These are phyloP conservation scores for Chaetomium cochliodes DNA, from an alignment of 495 filamentous ascomycete species.

Conservation along the genomic window DNA sequence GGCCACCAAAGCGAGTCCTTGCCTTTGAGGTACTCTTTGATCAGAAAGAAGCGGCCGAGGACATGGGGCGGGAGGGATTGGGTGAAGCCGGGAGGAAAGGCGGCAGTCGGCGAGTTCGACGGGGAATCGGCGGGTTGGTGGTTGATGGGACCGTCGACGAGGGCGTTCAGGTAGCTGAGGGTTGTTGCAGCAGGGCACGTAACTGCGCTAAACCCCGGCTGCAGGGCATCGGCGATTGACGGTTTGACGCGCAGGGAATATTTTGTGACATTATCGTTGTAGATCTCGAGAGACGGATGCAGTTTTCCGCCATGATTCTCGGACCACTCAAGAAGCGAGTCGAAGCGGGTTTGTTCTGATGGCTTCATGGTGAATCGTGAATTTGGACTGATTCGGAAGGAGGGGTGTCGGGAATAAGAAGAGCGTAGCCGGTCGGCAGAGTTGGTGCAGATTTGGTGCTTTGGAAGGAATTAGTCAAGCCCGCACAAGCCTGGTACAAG, in stretches of 20 bases:
- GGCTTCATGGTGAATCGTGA: slow-evolving; percentile 28
- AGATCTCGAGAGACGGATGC: slow-evolving; percentile 47
- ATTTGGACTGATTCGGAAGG: neutral
- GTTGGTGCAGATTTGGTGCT: neutral
- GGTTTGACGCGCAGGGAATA: slow-evolving; percentile 46
- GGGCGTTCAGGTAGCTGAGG: slow-evolving; percentile 47
- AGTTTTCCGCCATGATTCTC: slow-evolving; percentile 38
- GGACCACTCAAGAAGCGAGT: slow-evolving; percentile 37
- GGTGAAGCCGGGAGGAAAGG: slow-evolving; percentile 44
- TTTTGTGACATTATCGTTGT: slow-evolving; percentile 43
- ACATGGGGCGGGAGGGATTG: slow-evolving; percentile 43
- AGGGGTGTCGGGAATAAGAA: slow-evolving; percentile 1
- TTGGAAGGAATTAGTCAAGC: slow-evolving; percentile 1
- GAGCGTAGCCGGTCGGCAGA: neutral
- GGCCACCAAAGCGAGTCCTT: slow-evolving; percentile 50
- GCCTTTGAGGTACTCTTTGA: slow-evolving; percentile 48
- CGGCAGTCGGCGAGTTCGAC: neutral
- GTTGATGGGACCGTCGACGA: slow-evolving; percentile 33
- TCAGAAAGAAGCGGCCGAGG: slow-evolving; percentile 49
- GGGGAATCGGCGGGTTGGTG: neutral
- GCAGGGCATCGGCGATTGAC: slow-evolving; percentile 19
- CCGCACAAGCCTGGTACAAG: too few species aligned
- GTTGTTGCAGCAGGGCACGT: slow-evolving; percentile 41
- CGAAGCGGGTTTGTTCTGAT: slow-evolving; percentile 24
- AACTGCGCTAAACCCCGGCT: slow-evolving; percentile 38